Evolutionary conservation across 1,284 basidiomycete species (phyloP).

Genomic region (Agroathelia rolfsii): DNA sequence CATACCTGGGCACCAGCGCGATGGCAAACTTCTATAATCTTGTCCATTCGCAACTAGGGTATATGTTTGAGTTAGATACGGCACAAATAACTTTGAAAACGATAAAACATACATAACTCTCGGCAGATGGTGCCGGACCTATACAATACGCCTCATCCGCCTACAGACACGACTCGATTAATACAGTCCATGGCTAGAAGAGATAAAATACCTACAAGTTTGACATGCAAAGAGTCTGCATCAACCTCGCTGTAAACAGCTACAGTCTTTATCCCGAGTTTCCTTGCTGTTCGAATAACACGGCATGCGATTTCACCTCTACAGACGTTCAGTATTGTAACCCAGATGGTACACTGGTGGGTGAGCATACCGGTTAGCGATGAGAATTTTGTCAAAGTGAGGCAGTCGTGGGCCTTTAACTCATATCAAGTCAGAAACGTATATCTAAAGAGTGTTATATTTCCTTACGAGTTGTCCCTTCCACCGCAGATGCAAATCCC

Average conservation of each 20-base stretch:
- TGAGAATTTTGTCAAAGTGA: conserved; percentile 76
- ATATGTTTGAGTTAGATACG: conserved; percentile 8
- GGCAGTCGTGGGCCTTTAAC: conserved; percentile 29
- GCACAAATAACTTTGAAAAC: not conserved
- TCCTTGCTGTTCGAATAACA: conserved; percentile 82
- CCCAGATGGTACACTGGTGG: conserved; percentile 1
- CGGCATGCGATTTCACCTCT: conserved; percentile 94
- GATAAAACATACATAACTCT: conserved; percentile 69
- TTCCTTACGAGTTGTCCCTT: too few species aligned
- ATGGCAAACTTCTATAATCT: conserved; percentile 76
- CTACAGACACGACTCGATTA: conserved; percentile 25
- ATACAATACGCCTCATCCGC: conserved; percentile 96
- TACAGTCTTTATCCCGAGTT: conserved; percentile 82
- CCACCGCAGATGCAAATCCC: too few species aligned
- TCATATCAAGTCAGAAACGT: not conserved
- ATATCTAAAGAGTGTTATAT: too few species aligned
- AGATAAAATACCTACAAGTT: conserved; percentile 35
- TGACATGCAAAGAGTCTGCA: conserved; percentile 67
- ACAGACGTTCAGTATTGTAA: not conserved
- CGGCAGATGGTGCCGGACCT: conserved; percentile 78
- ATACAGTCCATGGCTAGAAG: conserved; percentile 3
- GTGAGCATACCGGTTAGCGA: conserved; percentile 63
- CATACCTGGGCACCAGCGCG: conserved; percentile 77
- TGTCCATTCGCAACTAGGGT: conserved; percentile 72
- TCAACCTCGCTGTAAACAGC: conserved; percentile 89